A percentile compares a stretch with the other conserved stretches of the same genome.
Conservation (phyloP, 257 asterid species). For the Echium plantagineum region DNA sequence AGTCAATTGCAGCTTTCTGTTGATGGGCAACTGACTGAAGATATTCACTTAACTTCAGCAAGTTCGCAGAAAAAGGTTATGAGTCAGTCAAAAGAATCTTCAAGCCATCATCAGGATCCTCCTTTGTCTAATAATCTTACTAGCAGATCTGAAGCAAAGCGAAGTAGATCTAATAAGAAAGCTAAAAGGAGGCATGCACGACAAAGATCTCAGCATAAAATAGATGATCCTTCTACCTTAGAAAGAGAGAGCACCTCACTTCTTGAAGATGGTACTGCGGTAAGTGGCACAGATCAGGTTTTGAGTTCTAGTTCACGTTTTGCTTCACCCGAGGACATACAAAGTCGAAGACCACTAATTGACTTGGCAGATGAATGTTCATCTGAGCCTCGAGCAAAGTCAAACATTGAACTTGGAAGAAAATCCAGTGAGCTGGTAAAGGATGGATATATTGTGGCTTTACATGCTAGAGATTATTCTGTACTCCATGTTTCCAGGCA, state of each 20-base stretch:
- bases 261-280: constrained; percentile 75
- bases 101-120: constrained; percentile 58
- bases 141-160: constrained; percentile 62
- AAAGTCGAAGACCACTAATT: constrained; percentile 52
- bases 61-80: constrained; percentile 59
- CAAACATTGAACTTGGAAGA: constrained; percentile 36
- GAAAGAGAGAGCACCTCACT: constrained; percentile 73
- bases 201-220: constrained; percentile 76
- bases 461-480: constrained; percentile 66
- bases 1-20: constrained; percentile 47
- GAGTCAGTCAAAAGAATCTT: constrained; percentile 43
- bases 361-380: constrained; percentile 51
- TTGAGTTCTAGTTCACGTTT: constrained; percentile 81
- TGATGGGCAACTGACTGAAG: constrained; percentile 40
- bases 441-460: constrained; percentile 82
- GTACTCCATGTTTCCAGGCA: constrained; percentile 83
- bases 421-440: constrained; percentile 59
- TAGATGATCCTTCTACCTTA: constrained; percentile 44
- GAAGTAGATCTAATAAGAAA: constrained; percentile 92
- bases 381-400: constrained; percentile 35
- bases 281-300: constrained; percentile 89
- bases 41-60: constrained; percentile 39
- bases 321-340: constrained; percentile 85
- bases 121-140: constrained; percentile 42
- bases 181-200: constrained; percentile 91